Percentiles rank a stretch among this genome's conserved stretches.
Conservation (phyloP, 495 filamentous ascomycete species). For the Neurospora tetrasperma region DNA sequence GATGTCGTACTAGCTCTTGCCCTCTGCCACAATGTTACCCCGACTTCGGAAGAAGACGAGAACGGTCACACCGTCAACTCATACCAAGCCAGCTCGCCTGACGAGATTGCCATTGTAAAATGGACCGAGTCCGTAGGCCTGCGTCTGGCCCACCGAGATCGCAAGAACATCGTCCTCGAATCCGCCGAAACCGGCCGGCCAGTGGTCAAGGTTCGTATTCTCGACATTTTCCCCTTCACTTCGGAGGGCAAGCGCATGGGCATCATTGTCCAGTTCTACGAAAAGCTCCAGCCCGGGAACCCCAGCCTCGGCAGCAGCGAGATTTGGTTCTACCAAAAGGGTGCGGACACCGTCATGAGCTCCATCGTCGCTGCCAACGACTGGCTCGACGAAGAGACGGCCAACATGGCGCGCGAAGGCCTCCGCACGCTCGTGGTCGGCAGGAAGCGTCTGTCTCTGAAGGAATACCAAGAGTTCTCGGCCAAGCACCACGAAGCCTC, state of each 20-base stretch:
- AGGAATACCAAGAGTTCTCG: slow-evolving; percentile 74
- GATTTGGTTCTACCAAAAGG: slow-evolving; percentile 99
- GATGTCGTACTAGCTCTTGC: slow-evolving; percentile 87
- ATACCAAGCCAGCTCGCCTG: slow-evolving; percentile 94
- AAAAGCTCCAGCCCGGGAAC: slow-evolving; percentile 34
- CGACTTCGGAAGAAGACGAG: slow-evolving; percentile 67
- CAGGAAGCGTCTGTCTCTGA: slow-evolving; percentile 62
- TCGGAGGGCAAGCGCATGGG: slow-evolving; percentile 98
- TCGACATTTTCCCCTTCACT: slow-evolving; percentile 96
- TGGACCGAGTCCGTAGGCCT: slow-evolving; percentile 94
- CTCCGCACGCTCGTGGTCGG: slow-evolving; percentile 91
- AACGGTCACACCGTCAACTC: slow-evolving; percentile 66
- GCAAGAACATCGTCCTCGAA: slow-evolving; percentile 71
- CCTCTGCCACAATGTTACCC: slow-evolving; percentile 96
- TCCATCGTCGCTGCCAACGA: slow-evolving; percentile 90
- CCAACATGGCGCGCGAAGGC: slow-evolving; percentile 97
- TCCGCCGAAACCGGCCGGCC: slow-evolving; percentile 63
- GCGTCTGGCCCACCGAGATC: slow-evolving; percentile 73
- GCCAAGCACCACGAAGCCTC: slow-evolving; percentile 67
- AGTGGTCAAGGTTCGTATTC: slow-evolving; percentile 78
- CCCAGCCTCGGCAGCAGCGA: slow-evolving; percentile 47
- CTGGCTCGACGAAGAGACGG: slow-evolving; percentile 97
- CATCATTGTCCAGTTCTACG: slow-evolving; percentile 77
- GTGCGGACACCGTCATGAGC: slow-evolving; percentile 94
- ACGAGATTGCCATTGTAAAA: slow-evolving; percentile 95